These are phyloP conservation scores for Chaetomiaceae sp. DNA, from an alignment of 2,329 filamentous ascomycete genomes.

Conservation along the genomic window DNA sequence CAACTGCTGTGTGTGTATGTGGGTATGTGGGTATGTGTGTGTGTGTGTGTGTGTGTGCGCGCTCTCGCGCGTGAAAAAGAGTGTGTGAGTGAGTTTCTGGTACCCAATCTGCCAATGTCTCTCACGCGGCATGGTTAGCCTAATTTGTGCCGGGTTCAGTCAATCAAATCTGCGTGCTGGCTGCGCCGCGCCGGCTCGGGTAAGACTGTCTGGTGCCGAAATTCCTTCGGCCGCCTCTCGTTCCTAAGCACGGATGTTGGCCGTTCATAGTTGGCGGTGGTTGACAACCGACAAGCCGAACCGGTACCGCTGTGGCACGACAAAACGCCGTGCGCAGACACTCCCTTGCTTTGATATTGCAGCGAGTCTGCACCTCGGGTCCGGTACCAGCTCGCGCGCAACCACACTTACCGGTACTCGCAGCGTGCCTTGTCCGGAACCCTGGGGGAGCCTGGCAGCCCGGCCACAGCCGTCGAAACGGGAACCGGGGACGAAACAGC, in stretches of 20 bases:
- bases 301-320: constrained; percentile 2
- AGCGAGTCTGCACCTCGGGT: not conserved
- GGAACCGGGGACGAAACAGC: constrained; percentile 8
- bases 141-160: constrained; percentile 13
- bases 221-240: not conserved
- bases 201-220: constrained; percentile 1
- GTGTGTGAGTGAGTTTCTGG: too few relatives aligned
- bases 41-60: too few relatives aligned
- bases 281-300: constrained; percentile 2
- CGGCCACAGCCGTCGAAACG: not conserved
- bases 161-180: constrained; percentile 1
- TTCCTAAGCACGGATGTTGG: not conserved
- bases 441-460: not conserved
- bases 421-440: not conserved
- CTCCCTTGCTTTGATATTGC: too few relatives aligned
- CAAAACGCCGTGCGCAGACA: not conserved
- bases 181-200: constrained; percentile 8
- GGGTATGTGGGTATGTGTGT: too few relatives aligned
- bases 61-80: too few relatives aligned
- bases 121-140: constrained; percentile 8
- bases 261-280: not conserved
- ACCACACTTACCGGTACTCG: too few relatives aligned
- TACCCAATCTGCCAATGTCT: too few relatives aligned
- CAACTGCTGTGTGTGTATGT: too few relatives aligned
- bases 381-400: constrained; percentile 3